Conservation (phyloP, 495 filamentous ascomycete species). For the Penicillium soppii region DNA sequence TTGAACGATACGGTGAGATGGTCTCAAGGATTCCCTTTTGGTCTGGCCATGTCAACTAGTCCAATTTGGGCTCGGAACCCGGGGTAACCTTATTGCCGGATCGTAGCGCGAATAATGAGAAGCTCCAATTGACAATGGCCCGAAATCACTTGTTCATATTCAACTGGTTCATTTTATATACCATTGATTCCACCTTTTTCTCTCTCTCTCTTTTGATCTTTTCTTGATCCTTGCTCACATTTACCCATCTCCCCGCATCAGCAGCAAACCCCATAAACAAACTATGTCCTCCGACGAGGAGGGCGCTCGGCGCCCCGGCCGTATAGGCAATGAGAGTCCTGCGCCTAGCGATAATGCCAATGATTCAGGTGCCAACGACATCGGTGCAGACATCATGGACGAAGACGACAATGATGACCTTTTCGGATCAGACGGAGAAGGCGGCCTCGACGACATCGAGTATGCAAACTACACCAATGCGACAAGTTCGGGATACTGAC, state of each 20-base stretch:
- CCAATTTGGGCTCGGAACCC: constrained; percentile 7
- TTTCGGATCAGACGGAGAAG: constrained; percentile 59
- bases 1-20: constrained; percentile 11
- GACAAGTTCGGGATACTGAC: constrained; percentile 28
- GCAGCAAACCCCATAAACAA: neutral
- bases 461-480: constrained; percentile 22
- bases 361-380: constrained; percentile 20
- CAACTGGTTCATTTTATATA: neutral
- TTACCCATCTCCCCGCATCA: neutral
- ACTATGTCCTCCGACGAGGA: constrained; percentile 49
- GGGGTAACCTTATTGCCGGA: constrained; percentile 7
- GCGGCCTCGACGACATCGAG: constrained; percentile 39
- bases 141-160: neutral
- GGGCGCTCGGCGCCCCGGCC: constrained; percentile 40
- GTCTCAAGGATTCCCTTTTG: constrained; percentile 15
- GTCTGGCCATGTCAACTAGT: constrained; percentile 31
- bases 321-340: constrained; percentile 29
- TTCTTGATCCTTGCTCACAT: neutral
- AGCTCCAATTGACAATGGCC: neutral
- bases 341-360: constrained; percentile 27
- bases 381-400: constrained; percentile 43
- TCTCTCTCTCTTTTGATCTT: neutral
- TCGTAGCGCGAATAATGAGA: neutral
- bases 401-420: constrained; percentile 59
- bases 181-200: neutral